Conservation (phyloP, 257 asterid species). For the Fraxinus anomala region DNA sequence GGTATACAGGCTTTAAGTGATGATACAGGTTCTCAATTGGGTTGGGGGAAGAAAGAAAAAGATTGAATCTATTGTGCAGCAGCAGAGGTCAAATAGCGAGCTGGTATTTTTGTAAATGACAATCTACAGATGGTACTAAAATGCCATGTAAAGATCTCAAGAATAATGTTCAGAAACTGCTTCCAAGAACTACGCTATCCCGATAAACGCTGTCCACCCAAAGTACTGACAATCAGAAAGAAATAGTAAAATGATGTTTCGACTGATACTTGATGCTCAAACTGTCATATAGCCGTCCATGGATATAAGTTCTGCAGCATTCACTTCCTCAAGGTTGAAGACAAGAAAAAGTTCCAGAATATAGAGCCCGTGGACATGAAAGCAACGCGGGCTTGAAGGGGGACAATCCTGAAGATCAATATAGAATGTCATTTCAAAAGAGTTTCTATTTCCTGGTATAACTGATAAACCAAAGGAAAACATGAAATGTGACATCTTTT, state of each 20-base stretch:
- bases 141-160: not conserved
- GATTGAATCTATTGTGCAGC: not conserved
- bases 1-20: not conserved
- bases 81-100: not conserved
- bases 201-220: not conserved
- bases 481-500: not conserved
- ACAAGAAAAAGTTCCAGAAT: constrained; percentile 87
- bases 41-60: not conserved
- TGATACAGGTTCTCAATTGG: not conserved
- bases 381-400: constrained; percentile 93
- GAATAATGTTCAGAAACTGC: not conserved
- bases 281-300: not conserved
- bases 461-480: not conserved
- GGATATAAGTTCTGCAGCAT: constrained; percentile 10
- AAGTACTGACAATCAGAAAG: not conserved
- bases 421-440: not conserved
- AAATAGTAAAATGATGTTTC: not conserved
- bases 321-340: constrained; percentile 80
- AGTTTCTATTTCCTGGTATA: not conserved
- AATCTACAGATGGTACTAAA: not conserved
- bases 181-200: not conserved
- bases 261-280: constrained; percentile 26
- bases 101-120: not conserved
- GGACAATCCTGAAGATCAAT: constrained; percentile 61
- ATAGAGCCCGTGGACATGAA: constrained; percentile 93